phyloP scores from a whole-genome alignment of 805 yeast genomes.

The Saturnispora serradocipensis region DNA sequence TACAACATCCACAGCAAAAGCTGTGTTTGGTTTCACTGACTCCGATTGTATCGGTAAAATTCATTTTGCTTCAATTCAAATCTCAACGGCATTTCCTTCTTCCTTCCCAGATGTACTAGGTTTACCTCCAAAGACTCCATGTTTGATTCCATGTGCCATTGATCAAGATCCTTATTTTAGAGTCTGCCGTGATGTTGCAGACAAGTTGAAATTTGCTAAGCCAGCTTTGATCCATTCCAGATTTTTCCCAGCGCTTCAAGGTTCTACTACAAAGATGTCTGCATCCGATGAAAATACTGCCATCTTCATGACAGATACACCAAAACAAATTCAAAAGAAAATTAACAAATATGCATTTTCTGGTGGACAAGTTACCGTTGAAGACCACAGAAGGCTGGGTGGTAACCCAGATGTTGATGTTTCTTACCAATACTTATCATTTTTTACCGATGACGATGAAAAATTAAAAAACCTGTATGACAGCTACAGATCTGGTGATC shows the following conservation, averaged over 20 bases:
- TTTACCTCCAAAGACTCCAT: conserved; percentile 81
- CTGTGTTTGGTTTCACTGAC: conserved; percentile 94
- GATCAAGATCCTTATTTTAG: conserved; percentile 99
- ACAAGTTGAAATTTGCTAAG: conserved; percentile 79
- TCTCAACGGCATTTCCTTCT: conserved; percentile 91
- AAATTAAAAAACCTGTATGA: conserved; percentile 53
- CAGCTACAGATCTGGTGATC: conserved; percentile 67
- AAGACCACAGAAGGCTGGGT: conserved; percentile 83
- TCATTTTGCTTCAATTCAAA: conserved; percentile 94
- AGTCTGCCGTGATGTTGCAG: conserved; percentile 95
- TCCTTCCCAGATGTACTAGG: conserved; percentile 93
- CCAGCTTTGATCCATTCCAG: conserved; percentile 90
- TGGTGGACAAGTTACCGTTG: conserved; percentile 82
- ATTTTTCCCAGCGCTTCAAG: conserved; percentile 97
- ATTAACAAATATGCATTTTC: conserved; percentile 94
- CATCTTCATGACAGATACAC: conserved; percentile 90
- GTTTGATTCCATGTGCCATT: conserved; percentile 96
- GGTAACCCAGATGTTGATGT: conserved; percentile 96
- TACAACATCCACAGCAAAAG: conserved; percentile 93
- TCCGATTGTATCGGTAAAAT: conserved; percentile 89
- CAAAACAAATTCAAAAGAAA: conserved; percentile 86
- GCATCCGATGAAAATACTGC: conserved; percentile 89
- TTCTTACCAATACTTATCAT: conserved; percentile 84
- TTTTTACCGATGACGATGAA: conserved; percentile 84
- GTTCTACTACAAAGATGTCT: conserved; percentile 93